Evolutionary conservation across 805 yeast genomes (phyloP), one percentile per base, ranked within the genome.

Genomic region (Groenewaldozyma tartarivorans): DNA sequence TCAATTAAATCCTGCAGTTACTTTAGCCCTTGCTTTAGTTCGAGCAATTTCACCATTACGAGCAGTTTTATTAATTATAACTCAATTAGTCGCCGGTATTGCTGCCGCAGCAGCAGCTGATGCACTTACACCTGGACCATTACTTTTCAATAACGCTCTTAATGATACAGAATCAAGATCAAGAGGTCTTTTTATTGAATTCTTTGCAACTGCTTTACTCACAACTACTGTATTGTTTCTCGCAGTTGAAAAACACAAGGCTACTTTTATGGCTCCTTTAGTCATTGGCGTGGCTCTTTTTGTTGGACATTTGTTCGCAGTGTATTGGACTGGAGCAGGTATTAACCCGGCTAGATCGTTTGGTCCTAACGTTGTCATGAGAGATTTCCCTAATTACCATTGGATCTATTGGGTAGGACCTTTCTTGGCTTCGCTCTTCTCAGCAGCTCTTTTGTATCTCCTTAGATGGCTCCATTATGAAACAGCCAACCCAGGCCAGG

Each of bases 381-480:
- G 61, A 43, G 68, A 74, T 18, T 86, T 86, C 79, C 94, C 95
- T 27, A 60, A 55, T 55, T 85, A 85, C 67, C 86, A 78, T 71
- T 85, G 94, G 94, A 84, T 86, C 50, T 85, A 85, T 72, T 84
- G 94, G 92, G 76, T 85, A 43, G 95, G 95, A 41, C 95, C 95
- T 46, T 53, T 78, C 41, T 56, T 81, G 44, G 95, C 94, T 49
- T 65, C 88, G 7, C 46, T 71, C 42, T 58, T 84, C 50, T 79
- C 94, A 16, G 75, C 71, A 50, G 72, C 71, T 46, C 68, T 83
- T 49, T 82, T 84, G 81, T 70, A 77, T 57, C 48, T 75, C 37
- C 68, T 84, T 65, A 78, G 75, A 61, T 53, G 72, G 54, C 67
- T 81, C 54, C 72, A 80, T 55, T 81, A 81, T 64, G 79, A 76